Evolutionary conservation across 208 protist species (phyloP).

Genomic region (Leishmania amazonensis): DNA sequence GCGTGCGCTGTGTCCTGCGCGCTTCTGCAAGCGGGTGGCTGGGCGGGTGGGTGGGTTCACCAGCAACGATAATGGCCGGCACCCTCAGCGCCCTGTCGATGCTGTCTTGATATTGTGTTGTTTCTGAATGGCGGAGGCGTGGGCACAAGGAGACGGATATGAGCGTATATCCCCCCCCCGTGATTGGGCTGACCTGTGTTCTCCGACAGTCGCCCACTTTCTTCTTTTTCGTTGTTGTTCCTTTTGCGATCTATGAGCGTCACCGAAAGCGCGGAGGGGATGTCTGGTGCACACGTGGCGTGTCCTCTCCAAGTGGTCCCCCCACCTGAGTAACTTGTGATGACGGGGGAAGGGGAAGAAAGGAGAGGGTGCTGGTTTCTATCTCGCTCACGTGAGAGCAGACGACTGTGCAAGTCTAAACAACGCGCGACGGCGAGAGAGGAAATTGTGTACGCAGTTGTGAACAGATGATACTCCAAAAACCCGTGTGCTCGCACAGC

Average conservation of each 20-base stretch:
- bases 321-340: neutral
- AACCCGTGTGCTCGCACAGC: neutral
- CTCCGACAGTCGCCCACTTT: neutral
- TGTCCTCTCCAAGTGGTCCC: neutral
- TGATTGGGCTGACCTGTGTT: neutral
- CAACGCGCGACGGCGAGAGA: conserved; percentile 1
- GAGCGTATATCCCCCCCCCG: neutral
- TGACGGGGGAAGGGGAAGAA: neutral
- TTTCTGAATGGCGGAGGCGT: neutral
- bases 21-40: neutral
- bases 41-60: neutral
- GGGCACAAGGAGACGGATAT: neutral
- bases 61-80: neutral
- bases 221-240: neutral
- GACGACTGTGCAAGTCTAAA: neutral
- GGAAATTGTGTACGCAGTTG: neutral
- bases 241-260: conserved; percentile 5
- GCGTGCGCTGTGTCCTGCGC: neutral
- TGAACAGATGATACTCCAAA: neutral
- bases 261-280: neutral
- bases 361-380: neutral
- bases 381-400: conserved; percentile 6
- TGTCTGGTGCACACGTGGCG: neutral
- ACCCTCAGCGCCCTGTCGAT: neutral
- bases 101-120: neutral